Base-by-base conservation (phyloP, 176 grass and related monocot species). In the Puccinellia tenuiflora region DNA sequence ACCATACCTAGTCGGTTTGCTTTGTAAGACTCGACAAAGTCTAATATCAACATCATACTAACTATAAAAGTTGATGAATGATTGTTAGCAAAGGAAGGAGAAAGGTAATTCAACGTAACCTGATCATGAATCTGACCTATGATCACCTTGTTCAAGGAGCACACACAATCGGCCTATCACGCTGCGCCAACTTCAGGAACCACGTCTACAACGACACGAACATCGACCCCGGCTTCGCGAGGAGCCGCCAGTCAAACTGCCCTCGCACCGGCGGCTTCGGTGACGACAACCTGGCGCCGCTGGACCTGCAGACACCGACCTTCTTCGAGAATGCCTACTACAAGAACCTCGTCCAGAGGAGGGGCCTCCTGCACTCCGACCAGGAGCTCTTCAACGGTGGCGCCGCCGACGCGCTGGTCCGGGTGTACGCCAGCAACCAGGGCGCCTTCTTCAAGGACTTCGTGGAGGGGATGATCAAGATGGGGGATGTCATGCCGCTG, bases 121-220 rank as follows among this genome's bases (percentile, higher is more conserved):
- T 51, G 45, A 73, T 43, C 3, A n/a, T n/a, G n/a, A n/a, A n/a
- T n/a, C n/a, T 46, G 25, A 18, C 28, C 17, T 66, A 10, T n/a
- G n/a, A 68, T 48, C 25, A 48, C 25, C 42, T 43, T 73, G 69
- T 73, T 73, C 7, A 60, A 97, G 94, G 94, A 33, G 56, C 85
- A 34, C 94, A 97, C 83, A 97, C 94, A 15, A 93, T 97, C 3
- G 94, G 94, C 20, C 78, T 45, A 53, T 79, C 91, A 0, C 88
- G 94, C 3, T 97, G 94, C 89, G 86, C 86, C 11, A 90, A 63
- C 78, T 93, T 93, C 75, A 84, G 91, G 35, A 78, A 8, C 0
- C 91, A 90, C 2, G 22, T 97, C 6, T 93, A 97, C 94, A 93
- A 97, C 22, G 94, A 97, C 50, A 89, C 64, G 31, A 69, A 97